These are phyloP conservation scores for Hymenoscyphus linearis DNA, from an alignment of 2,329 filamentous ascomycete genomes.

Conservation along the genomic window DNA sequence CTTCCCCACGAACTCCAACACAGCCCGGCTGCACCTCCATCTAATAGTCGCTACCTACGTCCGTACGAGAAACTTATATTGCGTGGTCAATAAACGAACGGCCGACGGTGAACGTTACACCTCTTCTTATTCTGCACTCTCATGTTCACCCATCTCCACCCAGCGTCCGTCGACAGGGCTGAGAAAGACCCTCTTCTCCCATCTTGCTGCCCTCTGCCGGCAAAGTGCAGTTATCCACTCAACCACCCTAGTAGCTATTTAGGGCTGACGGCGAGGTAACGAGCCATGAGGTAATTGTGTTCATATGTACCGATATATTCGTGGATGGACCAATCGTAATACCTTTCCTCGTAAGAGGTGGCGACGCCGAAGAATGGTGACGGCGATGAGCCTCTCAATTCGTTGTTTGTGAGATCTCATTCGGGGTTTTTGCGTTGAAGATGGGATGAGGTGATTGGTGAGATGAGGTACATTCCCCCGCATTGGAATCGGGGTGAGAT, in stretches of 20 bases:
- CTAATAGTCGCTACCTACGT: not conserved
- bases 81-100: constrained; percentile 1
- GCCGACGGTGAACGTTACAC: not conserved
- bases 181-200: not conserved
- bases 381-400: not conserved
- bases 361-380: constrained; percentile 5
- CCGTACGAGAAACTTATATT: not conserved
- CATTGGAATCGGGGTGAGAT: not conserved
- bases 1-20: constrained; percentile 3
- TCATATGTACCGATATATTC: not conserved
- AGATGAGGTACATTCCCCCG: not conserved
- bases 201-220: not conserved
- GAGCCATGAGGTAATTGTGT: not conserved
- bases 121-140: not conserved
- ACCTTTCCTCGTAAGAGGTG: not conserved
- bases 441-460: not conserved
- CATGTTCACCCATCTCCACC: not conserved
- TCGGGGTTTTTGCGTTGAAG: not conserved
- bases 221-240: not conserved
- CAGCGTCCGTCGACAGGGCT: constrained; percentile 6
- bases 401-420: not conserved
- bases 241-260: constrained; percentile 6
- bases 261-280: constrained; percentile 14
- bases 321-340: constrained; percentile 2
- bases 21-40: constrained; percentile 5